Base-by-base conservation (phyloP, 768 basidiomycete genomes). In the Pleurotus platypus region DNA sequence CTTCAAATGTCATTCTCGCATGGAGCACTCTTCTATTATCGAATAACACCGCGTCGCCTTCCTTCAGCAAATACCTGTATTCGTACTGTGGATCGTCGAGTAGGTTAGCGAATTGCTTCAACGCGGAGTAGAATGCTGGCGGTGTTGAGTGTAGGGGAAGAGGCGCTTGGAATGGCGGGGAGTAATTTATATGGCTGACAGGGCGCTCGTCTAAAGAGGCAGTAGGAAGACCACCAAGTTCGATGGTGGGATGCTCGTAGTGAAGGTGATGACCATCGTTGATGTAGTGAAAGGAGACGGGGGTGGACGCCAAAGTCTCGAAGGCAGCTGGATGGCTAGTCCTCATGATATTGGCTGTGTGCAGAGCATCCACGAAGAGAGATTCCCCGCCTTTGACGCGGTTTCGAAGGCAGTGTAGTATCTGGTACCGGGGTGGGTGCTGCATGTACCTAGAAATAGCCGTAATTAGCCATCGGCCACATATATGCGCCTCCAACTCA, bases 91-190 rank as follows among this genome's bases (percentile, higher is more conserved):
- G 74, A 15, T 79, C 76, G 51, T 86, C 80, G 2, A 94, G 67
- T 11, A 86, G 62, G 0, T 69, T 64, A 2, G 85, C 79, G 62
- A 94, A 98, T 13, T 71, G 68, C 2, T 66, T 61, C 2, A 98
- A 72, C 3, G 91, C 89, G 1, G 72, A 63, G 64, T 87, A 90
- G 63, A 92, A 87, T 30, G 69, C 69, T 5, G 66, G 59, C 0
- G 85, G 80, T 3, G 86, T 86, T 30, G 71, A 65, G 39, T 54
- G 39, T 16, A 80, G 66, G 0, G 79, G 75, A 7, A 94, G 75
- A 0, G 92, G 88, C 0, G 89, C 94, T 72, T 96, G 94, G 80
- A 98, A 98, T 0, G 94, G 95, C 0, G 96, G 96, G 1, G 90
- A 89, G 70, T 96, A 98, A 72, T 94, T 98, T 65, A 98, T 81